phyloP scores from a whole-genome alignment of 768 basidiomycete genomes.

The Exsudoporus frostii region DNA sequence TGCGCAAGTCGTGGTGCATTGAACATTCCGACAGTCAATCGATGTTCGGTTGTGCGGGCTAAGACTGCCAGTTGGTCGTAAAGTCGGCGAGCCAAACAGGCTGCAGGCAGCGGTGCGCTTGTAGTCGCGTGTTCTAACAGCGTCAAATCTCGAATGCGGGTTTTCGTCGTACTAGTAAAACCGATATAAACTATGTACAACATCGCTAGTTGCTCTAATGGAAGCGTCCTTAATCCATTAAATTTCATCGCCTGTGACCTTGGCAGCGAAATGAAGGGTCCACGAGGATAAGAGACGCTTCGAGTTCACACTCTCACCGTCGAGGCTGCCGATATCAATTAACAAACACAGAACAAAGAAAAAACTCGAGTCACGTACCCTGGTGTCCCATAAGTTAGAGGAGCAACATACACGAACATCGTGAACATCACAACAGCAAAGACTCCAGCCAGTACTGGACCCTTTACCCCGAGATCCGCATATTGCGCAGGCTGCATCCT shows the following conservation, averaged over 20 bases:
- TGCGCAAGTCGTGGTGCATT: conserved; percentile 77
- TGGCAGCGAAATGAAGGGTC: conserved; percentile 91
- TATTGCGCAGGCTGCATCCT: conserved; percentile 49
- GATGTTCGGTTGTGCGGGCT: conserved; percentile 8
- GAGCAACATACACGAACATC: conserved; percentile 74
- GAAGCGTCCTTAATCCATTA: conserved; percentile 18
- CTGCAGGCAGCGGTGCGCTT: background rate
- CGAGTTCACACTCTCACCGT: conserved; percentile 80
- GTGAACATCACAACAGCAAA: conserved; percentile 60
- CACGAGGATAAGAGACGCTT: conserved; percentile 83
- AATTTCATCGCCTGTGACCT: conserved; percentile 44
- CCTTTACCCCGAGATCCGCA: conserved; percentile 76
- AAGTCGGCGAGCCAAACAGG: conserved; percentile 12
- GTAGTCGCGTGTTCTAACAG: conserved; percentile 4
- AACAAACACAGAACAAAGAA: conserved; percentile 7
- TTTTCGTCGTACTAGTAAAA: conserved; percentile 10
- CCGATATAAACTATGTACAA: conserved; percentile 23
- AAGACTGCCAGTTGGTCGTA: conserved; percentile 7
- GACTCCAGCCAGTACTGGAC: conserved; percentile 56
- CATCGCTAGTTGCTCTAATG: conserved; percentile 8
- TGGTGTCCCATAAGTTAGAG: conserved; percentile 94
- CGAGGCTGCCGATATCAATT: conserved; percentile 52
- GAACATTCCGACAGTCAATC: conserved; percentile 56
- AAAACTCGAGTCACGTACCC: conserved; percentile 55
- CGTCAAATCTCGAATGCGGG: background rate